Evolutionary conservation across 495 filamentous ascomycete genomes (phyloP).

Genomic region (Neurospora cerealis): DNA sequence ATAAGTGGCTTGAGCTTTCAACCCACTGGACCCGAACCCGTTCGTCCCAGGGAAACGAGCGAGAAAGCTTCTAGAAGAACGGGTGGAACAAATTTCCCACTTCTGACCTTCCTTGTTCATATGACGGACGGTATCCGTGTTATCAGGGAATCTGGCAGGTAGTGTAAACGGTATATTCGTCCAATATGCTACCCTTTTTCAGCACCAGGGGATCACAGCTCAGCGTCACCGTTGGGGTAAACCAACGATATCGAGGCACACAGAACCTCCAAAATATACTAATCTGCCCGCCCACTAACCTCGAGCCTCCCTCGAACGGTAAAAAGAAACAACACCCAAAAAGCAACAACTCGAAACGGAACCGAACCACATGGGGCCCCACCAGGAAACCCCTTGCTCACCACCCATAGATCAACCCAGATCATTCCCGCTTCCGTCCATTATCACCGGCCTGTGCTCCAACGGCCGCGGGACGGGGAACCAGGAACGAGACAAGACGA

Average conservation of each 20-base stretch:
- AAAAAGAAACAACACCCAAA: background rate
- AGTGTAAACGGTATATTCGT: too few relatives aligned
- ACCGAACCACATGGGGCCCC: background rate
- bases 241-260: too few relatives aligned
- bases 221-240: too few relatives aligned
- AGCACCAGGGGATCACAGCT: too few relatives aligned
- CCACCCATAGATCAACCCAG: background rate
- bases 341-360: background rate
- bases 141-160: too few relatives aligned
- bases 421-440: background rate
- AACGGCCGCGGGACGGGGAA: background rate
- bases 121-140: background rate
- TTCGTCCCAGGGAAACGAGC: background rate
- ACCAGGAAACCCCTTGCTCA: background rate
- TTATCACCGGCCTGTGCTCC: background rate
- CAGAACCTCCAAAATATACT: too few relatives aligned
- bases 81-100: background rate
- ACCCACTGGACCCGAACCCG: background rate
- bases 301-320: background rate
- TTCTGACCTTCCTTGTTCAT: background rate
- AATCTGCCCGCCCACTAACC: too few relatives aligned
- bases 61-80: background rate
- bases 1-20: background rate
- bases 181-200: too few relatives aligned
- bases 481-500: background rate